These are phyloP conservation scores for Physcomitrium patens DNA, from an alignment of 225 moss, liverwort and hornwort genomes.

Conservation along the genomic window DNA sequence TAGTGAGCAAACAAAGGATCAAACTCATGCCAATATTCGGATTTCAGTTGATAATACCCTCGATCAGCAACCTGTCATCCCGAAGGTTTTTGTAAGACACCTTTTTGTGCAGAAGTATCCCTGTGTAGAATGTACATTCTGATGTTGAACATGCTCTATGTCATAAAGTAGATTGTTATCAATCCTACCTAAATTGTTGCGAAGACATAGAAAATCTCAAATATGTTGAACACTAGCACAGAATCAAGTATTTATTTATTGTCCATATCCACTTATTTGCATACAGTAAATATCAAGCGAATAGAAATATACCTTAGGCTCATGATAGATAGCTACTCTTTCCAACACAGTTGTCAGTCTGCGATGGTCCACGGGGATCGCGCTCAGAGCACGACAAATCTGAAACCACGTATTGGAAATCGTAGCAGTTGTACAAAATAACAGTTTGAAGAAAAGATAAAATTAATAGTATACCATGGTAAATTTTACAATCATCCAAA, in stretches of 20 bases:
- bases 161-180: background rate
- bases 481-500: conserved; percentile 20
- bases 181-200: background rate
- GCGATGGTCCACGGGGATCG: conserved; percentile 67
- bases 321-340: conserved; percentile 86
- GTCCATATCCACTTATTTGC: conserved; percentile 4
- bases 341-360: conserved; percentile 66
- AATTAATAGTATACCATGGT: background rate
- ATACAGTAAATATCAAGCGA: conserved; percentile 3
- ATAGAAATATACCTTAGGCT: conserved; percentile 67
- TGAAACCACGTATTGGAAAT: conserved; percentile 36
- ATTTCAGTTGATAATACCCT: conserved; percentile 91
- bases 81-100: conserved; percentile 12
- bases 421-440: background rate
- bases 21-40: conserved; percentile 90
- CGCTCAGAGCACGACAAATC: conserved; percentile 76
- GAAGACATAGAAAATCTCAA: conserved; percentile 6
- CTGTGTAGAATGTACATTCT: background rate
- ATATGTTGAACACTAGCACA: background rate
- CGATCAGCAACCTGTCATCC: conserved; percentile 81
- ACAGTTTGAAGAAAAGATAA: background rate
- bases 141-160: background rate
- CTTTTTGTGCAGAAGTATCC: background rate
- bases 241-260: background rate
- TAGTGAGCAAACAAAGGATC: conserved; percentile 98